Conservation (phyloP, 225 moss, liverwort and hornwort species). For the Bryum argenteum region DNA sequence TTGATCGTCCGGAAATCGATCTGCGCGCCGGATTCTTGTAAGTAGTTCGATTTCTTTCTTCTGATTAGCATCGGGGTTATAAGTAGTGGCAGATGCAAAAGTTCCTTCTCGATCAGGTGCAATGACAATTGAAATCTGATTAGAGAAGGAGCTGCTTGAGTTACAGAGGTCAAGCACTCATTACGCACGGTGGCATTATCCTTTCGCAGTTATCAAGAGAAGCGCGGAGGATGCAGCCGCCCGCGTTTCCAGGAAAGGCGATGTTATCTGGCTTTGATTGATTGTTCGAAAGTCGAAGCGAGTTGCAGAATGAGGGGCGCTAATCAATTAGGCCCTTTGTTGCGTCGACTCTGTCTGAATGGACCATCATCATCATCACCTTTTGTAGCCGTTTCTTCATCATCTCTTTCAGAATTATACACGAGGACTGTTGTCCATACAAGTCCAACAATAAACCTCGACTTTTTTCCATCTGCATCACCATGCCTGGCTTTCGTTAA, state of each 20-base stretch:
- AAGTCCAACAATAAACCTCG: conserved; percentile 4
- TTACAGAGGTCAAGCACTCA: too few relatives aligned
- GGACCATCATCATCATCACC: not conserved
- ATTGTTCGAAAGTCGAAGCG: not conserved
- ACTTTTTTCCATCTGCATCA: not conserved
- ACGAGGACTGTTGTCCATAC: not conserved
- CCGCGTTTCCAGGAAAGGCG: too few relatives aligned
- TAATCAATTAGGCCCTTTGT: conserved; percentile 23
- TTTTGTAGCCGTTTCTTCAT: not conserved
- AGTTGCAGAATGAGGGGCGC: conserved; percentile 25
- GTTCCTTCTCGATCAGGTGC: too few relatives aligned
- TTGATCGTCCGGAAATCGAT: not conserved
- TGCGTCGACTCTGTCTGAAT: conserved; percentile 26
- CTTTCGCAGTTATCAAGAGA: not conserved
- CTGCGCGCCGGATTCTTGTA: too few relatives aligned
- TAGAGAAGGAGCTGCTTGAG: too few relatives aligned
- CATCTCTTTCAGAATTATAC: conserved; percentile 1
- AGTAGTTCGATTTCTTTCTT: too few relatives aligned
- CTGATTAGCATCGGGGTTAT: too few relatives aligned
- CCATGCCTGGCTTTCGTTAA: conserved; percentile 12
- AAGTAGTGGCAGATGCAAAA: too few relatives aligned
- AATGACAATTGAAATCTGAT: too few relatives aligned
- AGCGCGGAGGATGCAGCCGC: not conserved
- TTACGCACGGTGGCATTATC: too few relatives aligned
- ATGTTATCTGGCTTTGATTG: not conserved